phyloP scores from a whole-genome alignment of 305 asterid genomes.

The Fraxinus floribunda region DNA sequence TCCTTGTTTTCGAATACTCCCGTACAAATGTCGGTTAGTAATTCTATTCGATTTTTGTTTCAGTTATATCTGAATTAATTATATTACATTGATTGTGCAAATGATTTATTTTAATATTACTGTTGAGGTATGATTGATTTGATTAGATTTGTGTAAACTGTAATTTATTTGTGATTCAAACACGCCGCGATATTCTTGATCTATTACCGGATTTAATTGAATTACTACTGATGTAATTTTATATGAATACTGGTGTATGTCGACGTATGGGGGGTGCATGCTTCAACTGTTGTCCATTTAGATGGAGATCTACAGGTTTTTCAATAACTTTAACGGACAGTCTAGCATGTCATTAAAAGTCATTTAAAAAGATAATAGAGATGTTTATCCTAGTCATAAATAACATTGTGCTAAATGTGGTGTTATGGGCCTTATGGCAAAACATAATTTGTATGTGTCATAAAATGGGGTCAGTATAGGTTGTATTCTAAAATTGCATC shows the following conservation, averaged over 20 bases:
- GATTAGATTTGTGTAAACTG: conserved; percentile 13
- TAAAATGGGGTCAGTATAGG: not conserved
- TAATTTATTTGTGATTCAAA: not conserved
- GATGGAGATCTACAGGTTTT: not conserved
- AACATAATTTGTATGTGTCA: not conserved
- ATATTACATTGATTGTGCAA: not conserved
- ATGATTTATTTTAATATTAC: not conserved
- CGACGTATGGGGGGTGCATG: not conserved
- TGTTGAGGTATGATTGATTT: conserved; percentile 16
- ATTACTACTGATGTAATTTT: not conserved
- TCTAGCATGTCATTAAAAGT: not conserved
- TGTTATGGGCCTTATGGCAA: not conserved
- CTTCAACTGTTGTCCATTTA: conserved; percentile 4
- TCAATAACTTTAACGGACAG: not conserved
- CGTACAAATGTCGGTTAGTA: conserved; percentile 43
- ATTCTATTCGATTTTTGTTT: conserved; percentile 16
- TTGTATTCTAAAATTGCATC: not conserved
- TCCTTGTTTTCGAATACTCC: conserved; percentile 3
- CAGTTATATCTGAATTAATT: not conserved
- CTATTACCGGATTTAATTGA: conserved; percentile 6
- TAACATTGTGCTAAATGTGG: not conserved
- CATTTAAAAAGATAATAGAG: not conserved
- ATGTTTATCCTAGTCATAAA: not conserved
- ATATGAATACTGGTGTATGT: not conserved
- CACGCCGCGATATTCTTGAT: not conserved